Conservation (phyloP, 768 basidiomycete species). For the Macrocybe gigantea region DNA sequence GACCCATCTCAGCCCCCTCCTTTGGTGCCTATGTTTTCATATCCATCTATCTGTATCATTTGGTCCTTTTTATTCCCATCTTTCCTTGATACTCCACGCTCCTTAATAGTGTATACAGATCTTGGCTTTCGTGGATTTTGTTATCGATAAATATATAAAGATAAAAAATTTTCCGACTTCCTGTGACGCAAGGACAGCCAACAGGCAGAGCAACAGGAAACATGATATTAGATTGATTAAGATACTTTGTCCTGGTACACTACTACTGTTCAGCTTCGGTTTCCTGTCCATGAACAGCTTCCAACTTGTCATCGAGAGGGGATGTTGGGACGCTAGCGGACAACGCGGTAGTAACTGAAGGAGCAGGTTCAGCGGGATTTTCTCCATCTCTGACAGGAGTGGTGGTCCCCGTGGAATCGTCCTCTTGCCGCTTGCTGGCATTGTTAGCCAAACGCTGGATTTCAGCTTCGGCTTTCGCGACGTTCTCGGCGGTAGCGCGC, state of each 20-base stretch:
- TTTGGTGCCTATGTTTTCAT: no score
- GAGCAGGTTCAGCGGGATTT: slow-evolving; percentile 37
- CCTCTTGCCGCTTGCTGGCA: slow-evolving; percentile 22
- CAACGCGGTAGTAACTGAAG: slow-evolving; percentile 24
- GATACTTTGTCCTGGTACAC: slow-evolving; percentile 2
- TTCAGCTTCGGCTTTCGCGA: slow-evolving; percentile 74
- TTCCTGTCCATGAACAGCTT: slow-evolving; percentile 23
- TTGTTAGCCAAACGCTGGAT: slow-evolving; percentile 53
- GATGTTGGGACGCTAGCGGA: slow-evolving; percentile 28
- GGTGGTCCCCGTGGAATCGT: slow-evolving; percentile 20
- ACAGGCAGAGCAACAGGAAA: no score
- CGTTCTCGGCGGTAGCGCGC: slow-evolving; percentile 69
- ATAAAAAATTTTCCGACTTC: slow-evolving; percentile 6
- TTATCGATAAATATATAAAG: slow-evolving; percentile 32
- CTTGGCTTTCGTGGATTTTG: slow-evolving; percentile 23
- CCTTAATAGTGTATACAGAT: slow-evolving; percentile 35
- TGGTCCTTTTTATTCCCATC: slow-evolving; percentile 15
- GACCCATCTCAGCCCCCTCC: no score
- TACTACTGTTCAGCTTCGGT: slow-evolving; percentile 19
- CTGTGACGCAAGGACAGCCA: no score
- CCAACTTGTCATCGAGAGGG: slow-evolving; percentile 37
- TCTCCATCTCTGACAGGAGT: slow-evolving; percentile 36
- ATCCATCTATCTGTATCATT: slow-evolving; percentile 17
- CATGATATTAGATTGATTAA: no score
- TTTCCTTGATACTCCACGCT: slow-evolving; percentile 16